A percentile compares a stretch with the other conserved stretches of the same genome.
Conservation (phyloP, 306 rosid genomes). For the Vigna hirtella region DNA sequence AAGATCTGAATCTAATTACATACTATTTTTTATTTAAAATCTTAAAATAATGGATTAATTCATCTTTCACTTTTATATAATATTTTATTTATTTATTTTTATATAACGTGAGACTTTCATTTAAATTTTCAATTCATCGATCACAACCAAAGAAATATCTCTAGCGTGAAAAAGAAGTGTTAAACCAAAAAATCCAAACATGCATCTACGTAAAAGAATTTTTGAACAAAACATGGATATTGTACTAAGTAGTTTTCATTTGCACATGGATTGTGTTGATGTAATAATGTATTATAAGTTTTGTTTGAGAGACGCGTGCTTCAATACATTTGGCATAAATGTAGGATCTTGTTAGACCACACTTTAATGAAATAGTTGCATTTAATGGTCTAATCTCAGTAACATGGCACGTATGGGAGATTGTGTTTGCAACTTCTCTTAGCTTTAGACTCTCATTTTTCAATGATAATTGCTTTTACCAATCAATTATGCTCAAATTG, state of each 20-base stretch:
- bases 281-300: slow-evolving; percentile 13
- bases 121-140: no score
- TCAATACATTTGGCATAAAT: slow-evolving; percentile 49
- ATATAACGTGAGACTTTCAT: no score
- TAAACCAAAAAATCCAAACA: background rate
- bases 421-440: slow-evolving; percentile 51
- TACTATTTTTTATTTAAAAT: no score
- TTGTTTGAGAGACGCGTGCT: slow-evolving; percentile 11
- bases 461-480: slow-evolving; percentile 41
- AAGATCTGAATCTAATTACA: no score
- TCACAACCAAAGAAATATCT: no score
- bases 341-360: slow-evolving; percentile 60
- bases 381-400: slow-evolving; percentile 51
- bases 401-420: slow-evolving; percentile 77
- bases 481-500: slow-evolving; percentile 32
- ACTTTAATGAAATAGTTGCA: slow-evolving; percentile 38
- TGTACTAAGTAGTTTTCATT: slow-evolving; percentile 33
- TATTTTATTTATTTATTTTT: no score
- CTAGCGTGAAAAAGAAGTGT: no score
- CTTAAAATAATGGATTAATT: no score
- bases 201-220: slow-evolving; percentile 26
- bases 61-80: no score
- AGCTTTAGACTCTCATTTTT: slow-evolving; percentile 54
- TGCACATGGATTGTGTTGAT: slow-evolving; percentile 9
- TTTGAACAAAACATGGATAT: slow-evolving; percentile 37